These are phyloP conservation scores for Parathielavia appendiculata DNA, from an alignment of 495 filamentous ascomycete species.

Conservation along the genomic window DNA sequence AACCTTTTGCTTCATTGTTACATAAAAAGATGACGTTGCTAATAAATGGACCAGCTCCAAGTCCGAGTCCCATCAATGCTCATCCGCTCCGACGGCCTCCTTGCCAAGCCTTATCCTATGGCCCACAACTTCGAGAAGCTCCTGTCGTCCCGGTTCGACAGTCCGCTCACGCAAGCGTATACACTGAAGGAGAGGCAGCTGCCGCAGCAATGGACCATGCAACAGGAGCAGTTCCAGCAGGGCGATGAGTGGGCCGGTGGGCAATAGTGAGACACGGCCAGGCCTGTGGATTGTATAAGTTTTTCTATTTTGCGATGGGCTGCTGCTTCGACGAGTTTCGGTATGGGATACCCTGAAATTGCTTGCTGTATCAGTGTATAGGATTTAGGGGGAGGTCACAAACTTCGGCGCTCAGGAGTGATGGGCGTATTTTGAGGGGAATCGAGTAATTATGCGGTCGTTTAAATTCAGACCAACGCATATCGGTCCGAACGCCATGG, in stretches of 20 bases:
- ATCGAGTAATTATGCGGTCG: too few relatives aligned
- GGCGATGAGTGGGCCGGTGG: background rate
- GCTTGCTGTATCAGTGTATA: background rate
- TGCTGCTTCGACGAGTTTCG: background rate
- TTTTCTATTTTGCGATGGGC: background rate
- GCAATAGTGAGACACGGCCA: background rate
- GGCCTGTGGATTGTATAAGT: conserved; percentile 2
- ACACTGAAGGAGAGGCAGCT: conserved; percentile 27
- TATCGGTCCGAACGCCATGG: too few relatives aligned
- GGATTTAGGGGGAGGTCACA: background rate
- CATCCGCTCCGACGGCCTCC: conserved; percentile 44
- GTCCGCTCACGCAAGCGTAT: conserved; percentile 22
- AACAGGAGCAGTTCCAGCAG: conserved; percentile 26
- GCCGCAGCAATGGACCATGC: conserved; percentile 37
- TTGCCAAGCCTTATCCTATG: conserved; percentile 33
- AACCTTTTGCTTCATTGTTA: background rate
- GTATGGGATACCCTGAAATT: conserved; percentile 1
- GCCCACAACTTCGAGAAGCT: conserved; percentile 34
- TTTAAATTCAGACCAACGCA: too few relatives aligned
- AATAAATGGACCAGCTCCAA: background rate
- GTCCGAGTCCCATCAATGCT: conserved; percentile 50
- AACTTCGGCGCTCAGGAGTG: too few relatives aligned
- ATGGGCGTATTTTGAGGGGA: too few relatives aligned
- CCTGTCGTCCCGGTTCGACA: conserved; percentile 18
- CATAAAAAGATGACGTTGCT: background rate